phyloP scores from a whole-genome alignment of 495 filamentous ascomycete genomes.

The Neurospora sp. region DNA sequence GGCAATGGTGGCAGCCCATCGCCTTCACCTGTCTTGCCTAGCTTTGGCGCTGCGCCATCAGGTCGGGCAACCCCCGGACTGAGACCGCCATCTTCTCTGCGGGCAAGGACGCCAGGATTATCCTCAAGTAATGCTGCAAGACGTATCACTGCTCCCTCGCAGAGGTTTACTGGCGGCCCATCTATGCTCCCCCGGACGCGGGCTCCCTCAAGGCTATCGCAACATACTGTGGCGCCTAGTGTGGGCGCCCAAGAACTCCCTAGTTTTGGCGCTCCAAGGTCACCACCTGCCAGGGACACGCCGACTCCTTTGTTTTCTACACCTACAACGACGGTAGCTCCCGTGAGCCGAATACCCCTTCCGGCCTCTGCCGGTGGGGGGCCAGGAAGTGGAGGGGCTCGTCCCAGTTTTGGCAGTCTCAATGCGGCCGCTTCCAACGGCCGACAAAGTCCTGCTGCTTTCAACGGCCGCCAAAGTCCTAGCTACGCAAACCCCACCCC shows the following conservation, averaged over 20 bases:
- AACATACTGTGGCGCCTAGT: not conserved
- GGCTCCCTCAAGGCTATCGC: not conserved
- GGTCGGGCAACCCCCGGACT: not conserved
- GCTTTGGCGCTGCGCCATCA: conserved; percentile 7
- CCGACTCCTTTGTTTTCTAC: not conserved
- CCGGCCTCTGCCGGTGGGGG: conserved; percentile 7
- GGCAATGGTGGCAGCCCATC: conserved; percentile 1
- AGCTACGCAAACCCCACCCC: conserved; percentile 1
- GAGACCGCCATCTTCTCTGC: not conserved
- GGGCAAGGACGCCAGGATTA: not conserved
- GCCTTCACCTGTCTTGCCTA: not conserved
- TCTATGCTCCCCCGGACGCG: conserved; percentile 5
- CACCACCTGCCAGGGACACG: conserved; percentile 12
- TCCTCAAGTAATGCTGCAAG: conserved; percentile 4
- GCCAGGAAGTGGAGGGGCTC: not conserved
- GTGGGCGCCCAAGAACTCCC: conserved; percentile 30
- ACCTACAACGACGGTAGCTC: not conserved
- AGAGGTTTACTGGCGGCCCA: conserved; percentile 20
- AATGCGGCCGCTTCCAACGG: not conserved
- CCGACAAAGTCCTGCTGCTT: not conserved
- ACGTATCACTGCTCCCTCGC: conserved; percentile 30
- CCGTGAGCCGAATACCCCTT: conserved; percentile 28
- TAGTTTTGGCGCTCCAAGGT: conserved; percentile 42
- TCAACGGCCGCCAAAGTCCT: conserved; percentile 2
- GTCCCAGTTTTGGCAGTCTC: not conserved